Conservation (phyloP, 371 early-diverging fungal species). For the Thermomucor indicae-seudaticae region DNA sequence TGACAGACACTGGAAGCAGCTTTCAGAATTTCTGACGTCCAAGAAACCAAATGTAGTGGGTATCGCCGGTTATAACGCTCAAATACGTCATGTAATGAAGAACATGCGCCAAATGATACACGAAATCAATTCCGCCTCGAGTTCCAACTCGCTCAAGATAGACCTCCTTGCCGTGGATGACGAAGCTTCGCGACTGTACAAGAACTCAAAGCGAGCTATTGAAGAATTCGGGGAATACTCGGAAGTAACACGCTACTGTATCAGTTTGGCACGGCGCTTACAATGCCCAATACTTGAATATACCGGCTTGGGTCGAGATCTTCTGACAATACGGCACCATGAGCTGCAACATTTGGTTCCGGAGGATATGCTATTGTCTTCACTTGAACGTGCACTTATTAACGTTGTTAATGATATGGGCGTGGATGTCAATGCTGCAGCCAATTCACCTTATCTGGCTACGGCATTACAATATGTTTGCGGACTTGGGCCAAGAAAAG, state of each 20-base stretch:
- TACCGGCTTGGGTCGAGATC: slow-evolving; percentile 73
- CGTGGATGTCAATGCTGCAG: slow-evolving; percentile 84
- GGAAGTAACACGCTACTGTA: slow-evolving; percentile 80
- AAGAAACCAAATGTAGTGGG: slow-evolving; percentile 77
- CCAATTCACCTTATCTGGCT: slow-evolving; percentile 64
- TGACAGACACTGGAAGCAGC: slow-evolving; percentile 48
- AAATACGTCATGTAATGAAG: slow-evolving; percentile 69
- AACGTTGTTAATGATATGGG: slow-evolving; percentile 85
- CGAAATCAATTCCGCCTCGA: slow-evolving; percentile 43
- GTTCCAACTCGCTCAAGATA: slow-evolving; percentile 15
- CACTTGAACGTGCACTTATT: slow-evolving; percentile 84
- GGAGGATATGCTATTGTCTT: slow-evolving; percentile 58
- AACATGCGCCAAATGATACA: slow-evolving; percentile 56
- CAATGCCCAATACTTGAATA: slow-evolving; percentile 88
- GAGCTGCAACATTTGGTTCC: slow-evolving; percentile 71
- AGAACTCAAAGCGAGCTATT: slow-evolving; percentile 68
- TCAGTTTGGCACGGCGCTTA: slow-evolving; percentile 79
- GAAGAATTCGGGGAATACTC: slow-evolving; percentile 70
- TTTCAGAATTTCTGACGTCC: slow-evolving; percentile 57
- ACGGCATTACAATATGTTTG: slow-evolving; percentile 83
- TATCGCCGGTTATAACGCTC: slow-evolving; percentile 76
- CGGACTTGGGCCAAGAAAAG: slow-evolving; percentile 96
- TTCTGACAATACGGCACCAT: slow-evolving; percentile 70
- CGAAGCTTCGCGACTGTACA: slow-evolving; percentile 83
- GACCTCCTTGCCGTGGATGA: slow-evolving; percentile 72